A percentile compares a stretch with the other conserved stretches of the same genome.
Evolutionary conservation across 2,329 filamentous ascomycete species (phyloP).

Genomic region (Diaporthe australafricana): DNA sequence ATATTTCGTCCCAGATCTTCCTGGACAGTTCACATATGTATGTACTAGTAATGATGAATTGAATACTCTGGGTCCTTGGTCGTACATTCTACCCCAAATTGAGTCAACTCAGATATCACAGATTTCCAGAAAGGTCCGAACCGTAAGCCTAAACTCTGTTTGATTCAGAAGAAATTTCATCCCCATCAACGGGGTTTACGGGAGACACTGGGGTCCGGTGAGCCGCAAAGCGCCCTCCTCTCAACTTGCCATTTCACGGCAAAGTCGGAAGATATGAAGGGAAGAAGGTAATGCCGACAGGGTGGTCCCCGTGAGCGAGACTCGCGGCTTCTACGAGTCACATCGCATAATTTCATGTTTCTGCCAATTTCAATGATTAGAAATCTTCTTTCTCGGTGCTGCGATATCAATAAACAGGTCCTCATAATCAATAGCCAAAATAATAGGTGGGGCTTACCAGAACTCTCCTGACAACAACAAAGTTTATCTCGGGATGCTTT

Average conservation of each 20-base stretch:
- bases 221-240: background rate
- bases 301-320: background rate
- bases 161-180: background rate
- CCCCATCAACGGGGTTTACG: background rate
- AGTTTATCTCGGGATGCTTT: background rate
- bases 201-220: background rate
- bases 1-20: background rate
- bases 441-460: background rate
- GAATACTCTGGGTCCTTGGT: constrained; percentile 1
- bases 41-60: background rate
- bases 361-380: background rate
- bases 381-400: background rate
- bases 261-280: background rate
- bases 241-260: background rate
- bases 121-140: background rate
- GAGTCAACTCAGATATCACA: too few relatives aligned
- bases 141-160: background rate
- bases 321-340: background rate
- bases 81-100: too few relatives aligned
- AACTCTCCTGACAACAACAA: constrained; percentile 8
- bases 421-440: background rate
- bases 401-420: background rate
- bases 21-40: background rate
- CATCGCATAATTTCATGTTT: too few relatives aligned
- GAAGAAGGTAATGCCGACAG: background rate